These are phyloP conservation scores for Hanseniaspora osmophila DNA, from an alignment of 805 yeast genomes.

Conservation along the genomic window DNA sequence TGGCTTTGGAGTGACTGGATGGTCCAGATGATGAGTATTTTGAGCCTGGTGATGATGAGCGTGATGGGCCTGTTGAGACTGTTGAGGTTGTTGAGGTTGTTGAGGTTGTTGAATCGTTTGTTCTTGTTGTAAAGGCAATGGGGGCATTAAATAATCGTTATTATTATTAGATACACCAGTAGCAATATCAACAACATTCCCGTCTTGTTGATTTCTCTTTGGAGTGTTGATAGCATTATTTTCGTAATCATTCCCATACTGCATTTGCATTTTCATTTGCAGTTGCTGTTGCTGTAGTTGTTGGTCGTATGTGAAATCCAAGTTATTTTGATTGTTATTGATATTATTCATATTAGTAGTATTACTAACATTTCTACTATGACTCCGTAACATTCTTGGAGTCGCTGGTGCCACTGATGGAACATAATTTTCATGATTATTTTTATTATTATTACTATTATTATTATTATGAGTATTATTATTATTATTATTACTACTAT, in stretches of 20 bases:
- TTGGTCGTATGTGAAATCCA: neutral
- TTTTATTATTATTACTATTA: neutral
- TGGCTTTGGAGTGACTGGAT: slow-evolving; percentile 5
- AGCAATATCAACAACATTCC: neutral
- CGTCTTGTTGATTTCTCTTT: neutral
- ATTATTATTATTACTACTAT: neutral
- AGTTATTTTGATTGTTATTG: neutral
- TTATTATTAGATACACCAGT: neutral
- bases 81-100: slow-evolving; percentile 4
- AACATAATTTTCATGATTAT: neutral
- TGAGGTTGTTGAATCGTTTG: slow-evolving; percentile 3
- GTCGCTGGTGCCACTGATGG: slow-evolving; percentile 21
- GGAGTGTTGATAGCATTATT: neutral
- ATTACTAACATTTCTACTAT: neutral
- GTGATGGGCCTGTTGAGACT: slow-evolving; percentile 11
- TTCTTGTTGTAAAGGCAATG: slow-evolving; percentile 4
- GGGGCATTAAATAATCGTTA: slow-evolving; percentile 6
- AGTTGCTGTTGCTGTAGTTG: neutral
- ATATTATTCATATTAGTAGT: neutral
- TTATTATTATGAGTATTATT: neutral
- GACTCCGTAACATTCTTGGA: slow-evolving; percentile 21
- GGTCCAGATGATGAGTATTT: neutral
- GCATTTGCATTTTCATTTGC: too few relatives aligned
- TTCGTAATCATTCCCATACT: too few relatives aligned
- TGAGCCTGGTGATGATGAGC: neutral